A percentile compares a stretch with the other conserved stretches of the same genome.
Evolutionary conservation across 345 rosid genomes (phyloP).

Genomic region (Sisymbrium altissimum): DNA sequence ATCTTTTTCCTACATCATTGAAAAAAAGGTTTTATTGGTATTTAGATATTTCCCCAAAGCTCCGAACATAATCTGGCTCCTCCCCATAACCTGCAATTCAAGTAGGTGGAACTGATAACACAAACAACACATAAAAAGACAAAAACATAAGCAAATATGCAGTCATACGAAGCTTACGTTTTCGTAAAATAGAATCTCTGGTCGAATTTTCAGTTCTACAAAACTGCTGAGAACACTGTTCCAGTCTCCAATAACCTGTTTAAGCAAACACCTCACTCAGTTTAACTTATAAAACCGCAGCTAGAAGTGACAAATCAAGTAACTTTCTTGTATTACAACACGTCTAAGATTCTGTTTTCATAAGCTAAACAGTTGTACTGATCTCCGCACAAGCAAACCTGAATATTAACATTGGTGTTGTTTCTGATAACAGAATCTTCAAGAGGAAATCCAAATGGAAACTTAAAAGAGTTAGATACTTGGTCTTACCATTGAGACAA

Average conservation of each 20-base stretch:
- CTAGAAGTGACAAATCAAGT: neutral
- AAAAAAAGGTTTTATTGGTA: neutral
- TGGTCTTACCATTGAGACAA: constrained; percentile 25
- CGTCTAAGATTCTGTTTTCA: neutral
- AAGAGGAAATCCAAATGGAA: neutral
- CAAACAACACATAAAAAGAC: neutral
- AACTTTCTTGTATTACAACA: neutral
- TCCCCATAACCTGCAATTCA: neutral
- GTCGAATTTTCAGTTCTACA: neutral
- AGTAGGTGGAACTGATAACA: neutral
- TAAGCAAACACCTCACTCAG: neutral
- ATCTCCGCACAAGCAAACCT: constrained; percentile 16
- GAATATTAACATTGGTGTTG: neutral
- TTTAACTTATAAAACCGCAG: neutral
- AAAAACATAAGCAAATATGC: neutral
- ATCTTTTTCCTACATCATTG: too few relatives aligned
- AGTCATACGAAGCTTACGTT: constrained; percentile 4
- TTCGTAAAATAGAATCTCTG: constrained; percentile 20
- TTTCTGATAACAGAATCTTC: neutral
- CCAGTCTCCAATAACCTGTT: constrained; percentile 22
- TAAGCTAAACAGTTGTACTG: constrained; percentile 7
- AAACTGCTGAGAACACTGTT: neutral
- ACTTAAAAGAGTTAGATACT: neutral
- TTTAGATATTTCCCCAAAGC: neutral
- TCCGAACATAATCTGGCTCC: neutral